A percentile compares a stretch with the other conserved stretches of the same genome.
Evolutionary conservation across 2,329 filamentous ascomycete species (phyloP).

Genomic region (Volutella citrinella): DNA sequence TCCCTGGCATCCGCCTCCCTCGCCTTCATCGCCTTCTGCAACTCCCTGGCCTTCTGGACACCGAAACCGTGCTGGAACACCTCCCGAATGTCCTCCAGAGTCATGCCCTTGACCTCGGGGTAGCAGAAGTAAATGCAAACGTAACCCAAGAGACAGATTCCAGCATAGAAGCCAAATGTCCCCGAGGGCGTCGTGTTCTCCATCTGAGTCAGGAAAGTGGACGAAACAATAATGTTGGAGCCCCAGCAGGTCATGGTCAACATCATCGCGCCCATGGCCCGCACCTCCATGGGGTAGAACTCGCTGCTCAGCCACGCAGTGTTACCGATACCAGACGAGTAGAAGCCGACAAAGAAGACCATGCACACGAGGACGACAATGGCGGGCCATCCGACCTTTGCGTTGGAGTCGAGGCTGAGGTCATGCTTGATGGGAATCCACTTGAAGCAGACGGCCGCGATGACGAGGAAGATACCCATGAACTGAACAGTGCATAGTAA

Average conservation of each 20-base stretch:
- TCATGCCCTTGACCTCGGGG: slow-evolving; percentile 53
- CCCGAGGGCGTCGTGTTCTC: slow-evolving; percentile 47
- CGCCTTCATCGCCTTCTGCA: slow-evolving; percentile 33
- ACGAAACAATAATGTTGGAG: slow-evolving; percentile 47
- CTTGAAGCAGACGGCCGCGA: slow-evolving; percentile 41
- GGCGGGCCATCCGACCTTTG: slow-evolving; percentile 30
- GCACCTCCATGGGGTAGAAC: slow-evolving; percentile 44
- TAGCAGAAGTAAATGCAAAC: slow-evolving; percentile 45
- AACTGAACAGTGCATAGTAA: slow-evolving; percentile 41
- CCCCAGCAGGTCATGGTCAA: slow-evolving; percentile 45
- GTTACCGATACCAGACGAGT: slow-evolving; percentile 42
- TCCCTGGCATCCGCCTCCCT: slow-evolving; percentile 1
- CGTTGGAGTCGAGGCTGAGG: slow-evolving; percentile 34
- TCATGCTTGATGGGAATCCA: slow-evolving; percentile 40
- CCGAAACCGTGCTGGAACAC: slow-evolving; percentile 49
- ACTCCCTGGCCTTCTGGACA: slow-evolving; percentile 36
- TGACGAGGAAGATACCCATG: slow-evolving; percentile 41
- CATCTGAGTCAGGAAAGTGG: slow-evolving; percentile 47
- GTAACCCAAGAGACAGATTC: slow-evolving; percentile 45
- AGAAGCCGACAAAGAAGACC: slow-evolving; percentile 30
- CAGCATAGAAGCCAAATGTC: slow-evolving; percentile 50
- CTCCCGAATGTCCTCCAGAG: slow-evolving; percentile 50
- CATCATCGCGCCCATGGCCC: slow-evolving; percentile 47
- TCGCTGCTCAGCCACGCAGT: slow-evolving; percentile 46
- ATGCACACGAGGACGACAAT: slow-evolving; percentile 40